These are phyloP conservation scores for Vitis hybrid DNA, from an alignment of 177 flowering plant genomes.

Conservation along the genomic window DNA sequence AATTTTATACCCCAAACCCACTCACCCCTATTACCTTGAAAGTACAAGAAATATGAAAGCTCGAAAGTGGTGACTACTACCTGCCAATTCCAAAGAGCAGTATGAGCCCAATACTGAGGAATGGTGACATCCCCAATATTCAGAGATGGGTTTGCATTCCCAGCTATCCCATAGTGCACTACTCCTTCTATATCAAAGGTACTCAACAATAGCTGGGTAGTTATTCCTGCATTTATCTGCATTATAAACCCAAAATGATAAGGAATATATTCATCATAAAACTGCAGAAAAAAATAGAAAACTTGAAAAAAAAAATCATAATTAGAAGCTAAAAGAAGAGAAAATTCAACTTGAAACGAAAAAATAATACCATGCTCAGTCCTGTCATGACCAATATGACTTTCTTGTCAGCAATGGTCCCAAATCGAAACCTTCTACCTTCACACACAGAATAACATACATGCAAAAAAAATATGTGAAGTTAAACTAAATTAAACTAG, in stretches of 20 bases:
- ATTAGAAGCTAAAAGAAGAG: neutral
- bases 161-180: conserved; percentile 30
- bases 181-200: conserved; percentile 25
- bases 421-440: conserved; percentile 34
- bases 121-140: conserved; percentile 31
- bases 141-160: conserved; percentile 28
- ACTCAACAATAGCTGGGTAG: conserved; percentile 24
- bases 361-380: conserved; percentile 20
- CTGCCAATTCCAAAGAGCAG: conserved; percentile 39
- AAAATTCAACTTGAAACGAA: neutral
- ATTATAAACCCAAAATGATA: neutral
- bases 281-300: neutral
- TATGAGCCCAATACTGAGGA: conserved; percentile 29
- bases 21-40: too few species aligned
- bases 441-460: neutral
- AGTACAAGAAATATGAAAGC: neutral
- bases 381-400: conserved; percentile 33
- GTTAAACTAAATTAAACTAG: neutral
- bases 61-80: neutral
- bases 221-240: conserved; percentile 29
- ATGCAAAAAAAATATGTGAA: neutral
- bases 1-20: too few species aligned
- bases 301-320: neutral
- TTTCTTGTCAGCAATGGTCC: conserved; percentile 13
- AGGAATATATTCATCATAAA: neutral